Conservation (phyloP, 768 basidiomycete genomes). For the Leccinellum albellum region DNA sequence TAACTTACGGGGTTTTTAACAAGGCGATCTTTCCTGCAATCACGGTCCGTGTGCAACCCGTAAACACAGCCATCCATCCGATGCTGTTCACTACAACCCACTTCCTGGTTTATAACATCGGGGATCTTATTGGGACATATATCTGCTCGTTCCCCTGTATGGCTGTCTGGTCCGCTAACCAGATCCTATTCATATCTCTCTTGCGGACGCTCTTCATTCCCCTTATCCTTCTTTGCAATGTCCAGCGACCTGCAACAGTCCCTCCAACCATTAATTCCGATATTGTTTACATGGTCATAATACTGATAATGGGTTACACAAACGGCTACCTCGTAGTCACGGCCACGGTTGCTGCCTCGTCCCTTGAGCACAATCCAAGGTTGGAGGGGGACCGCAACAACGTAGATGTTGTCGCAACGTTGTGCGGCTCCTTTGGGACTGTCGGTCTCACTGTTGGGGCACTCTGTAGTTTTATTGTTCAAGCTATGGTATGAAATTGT, state of each 20-base stretch:
- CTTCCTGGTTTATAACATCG: conserved; percentile 71
- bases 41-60: conserved; percentile 70
- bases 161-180: conserved; percentile 63
- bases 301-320: conserved; percentile 70
- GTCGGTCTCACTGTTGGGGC: conserved; percentile 76
- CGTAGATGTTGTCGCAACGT: conserved; percentile 80
- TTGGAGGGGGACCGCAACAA: conserved; percentile 68
- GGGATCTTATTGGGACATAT: conserved; percentile 69
- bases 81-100: conserved; percentile 79
- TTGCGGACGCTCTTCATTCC: conserved; percentile 80
- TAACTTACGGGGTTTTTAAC: conserved; percentile 4
- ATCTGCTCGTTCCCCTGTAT: conserved; percentile 62
- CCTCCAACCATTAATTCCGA: conserved; percentile 67
- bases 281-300: conserved; percentile 64
- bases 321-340: conserved; percentile 79
- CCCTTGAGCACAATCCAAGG: conserved; percentile 72
- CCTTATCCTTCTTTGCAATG: conserved; percentile 84
- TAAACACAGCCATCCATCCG: conserved; percentile 64
- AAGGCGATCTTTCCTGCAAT: conserved; percentile 88
- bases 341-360: conserved; percentile 81
- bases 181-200: conserved; percentile 60
- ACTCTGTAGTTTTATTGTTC: conserved; percentile 75
- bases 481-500: conserved; percentile 52
- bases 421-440: conserved; percentile 74
- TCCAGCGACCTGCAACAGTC: conserved; percentile 46